Evolutionary conservation across 2,329 filamentous ascomycete genomes (phyloP).

Genomic region (Aureobasidium sp.): DNA sequence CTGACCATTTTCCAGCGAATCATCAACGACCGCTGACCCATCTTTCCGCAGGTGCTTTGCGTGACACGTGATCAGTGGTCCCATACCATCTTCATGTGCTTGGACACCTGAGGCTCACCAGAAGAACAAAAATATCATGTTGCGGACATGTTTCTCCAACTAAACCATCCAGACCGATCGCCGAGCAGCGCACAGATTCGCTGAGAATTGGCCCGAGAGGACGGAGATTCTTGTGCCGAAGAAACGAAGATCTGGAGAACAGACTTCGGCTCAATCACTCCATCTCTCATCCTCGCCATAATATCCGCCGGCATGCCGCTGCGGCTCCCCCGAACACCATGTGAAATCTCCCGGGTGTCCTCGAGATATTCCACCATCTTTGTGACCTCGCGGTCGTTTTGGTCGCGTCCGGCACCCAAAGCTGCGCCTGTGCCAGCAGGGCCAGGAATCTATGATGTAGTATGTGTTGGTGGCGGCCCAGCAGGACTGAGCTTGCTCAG

Average conservation of each 20-base stretch:
- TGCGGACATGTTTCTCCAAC: neutral
- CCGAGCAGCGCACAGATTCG: neutral
- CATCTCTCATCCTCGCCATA: conserved; percentile 13
- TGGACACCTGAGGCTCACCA: neutral
- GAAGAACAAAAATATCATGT: neutral
- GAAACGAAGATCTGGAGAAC: conserved; percentile 13
- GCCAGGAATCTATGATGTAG: conserved; percentile 83
- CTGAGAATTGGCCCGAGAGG: neutral
- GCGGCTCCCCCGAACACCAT: conserved; percentile 15
- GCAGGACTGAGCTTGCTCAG: conserved; percentile 60
- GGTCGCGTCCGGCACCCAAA: conserved; percentile 1
- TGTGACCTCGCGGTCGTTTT: conserved; percentile 2
- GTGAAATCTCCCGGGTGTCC: conserved; percentile 12
- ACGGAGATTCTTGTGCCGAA: conserved; percentile 3
- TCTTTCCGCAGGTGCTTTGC: neutral
- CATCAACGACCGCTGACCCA: neutral
- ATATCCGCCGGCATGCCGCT: conserved; percentile 14
- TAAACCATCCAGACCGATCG: neutral
- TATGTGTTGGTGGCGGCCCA: conserved; percentile 83
- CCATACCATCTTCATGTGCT: conserved; percentile 8
- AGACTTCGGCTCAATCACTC: conserved; percentile 15
- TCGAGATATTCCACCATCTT: conserved; percentile 4
- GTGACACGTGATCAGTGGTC: conserved; percentile 12
- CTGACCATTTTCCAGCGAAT: conserved; percentile 11
- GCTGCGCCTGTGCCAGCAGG: neutral